Conservation (phyloP, 805 yeast genomes). For the Schwanniomyces yamadae region DNA sequence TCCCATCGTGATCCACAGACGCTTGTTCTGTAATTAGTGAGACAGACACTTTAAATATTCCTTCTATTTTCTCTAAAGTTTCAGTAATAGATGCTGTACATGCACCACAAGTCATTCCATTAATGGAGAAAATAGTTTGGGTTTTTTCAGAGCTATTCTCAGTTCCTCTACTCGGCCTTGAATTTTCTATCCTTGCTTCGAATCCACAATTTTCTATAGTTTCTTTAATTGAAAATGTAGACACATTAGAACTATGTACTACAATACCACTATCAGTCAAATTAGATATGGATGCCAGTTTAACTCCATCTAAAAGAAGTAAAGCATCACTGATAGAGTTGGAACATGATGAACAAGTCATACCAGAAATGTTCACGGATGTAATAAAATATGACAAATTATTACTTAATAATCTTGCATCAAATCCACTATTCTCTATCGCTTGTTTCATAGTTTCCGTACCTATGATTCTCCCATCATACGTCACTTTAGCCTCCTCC, state of each 20-base stretch:
- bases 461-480: constrained; percentile 13
- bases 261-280: constrained; percentile 70
- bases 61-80: constrained; percentile 48
- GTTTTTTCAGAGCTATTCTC: not conserved
- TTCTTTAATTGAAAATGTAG: constrained; percentile 15
- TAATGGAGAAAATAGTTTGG: constrained; percentile 4
- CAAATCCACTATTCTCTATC: constrained; percentile 33
- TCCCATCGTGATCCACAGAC: constrained; percentile 46
- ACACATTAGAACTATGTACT: constrained; percentile 34
- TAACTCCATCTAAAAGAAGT: constrained; percentile 48
- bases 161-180: not conserved
- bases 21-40: constrained; percentile 80
- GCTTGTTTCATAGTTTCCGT: constrained; percentile 16
- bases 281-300: constrained; percentile 59
- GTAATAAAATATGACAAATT: constrained; percentile 6
- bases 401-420: constrained; percentile 6
- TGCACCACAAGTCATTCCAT: constrained; percentile 90
- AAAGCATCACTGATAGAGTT: constrained; percentile 53
- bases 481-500: constrained; percentile 32
- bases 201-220: constrained; percentile 55
- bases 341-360: constrained; percentile 91
- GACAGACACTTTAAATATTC: constrained; percentile 57
- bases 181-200: constrained; percentile 29
- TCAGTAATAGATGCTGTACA: constrained; percentile 68
- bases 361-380: constrained; percentile 49